phyloP scores from a whole-genome alignment of 1,284 basidiomycete species.

The Rhodotorula sp. region DNA sequence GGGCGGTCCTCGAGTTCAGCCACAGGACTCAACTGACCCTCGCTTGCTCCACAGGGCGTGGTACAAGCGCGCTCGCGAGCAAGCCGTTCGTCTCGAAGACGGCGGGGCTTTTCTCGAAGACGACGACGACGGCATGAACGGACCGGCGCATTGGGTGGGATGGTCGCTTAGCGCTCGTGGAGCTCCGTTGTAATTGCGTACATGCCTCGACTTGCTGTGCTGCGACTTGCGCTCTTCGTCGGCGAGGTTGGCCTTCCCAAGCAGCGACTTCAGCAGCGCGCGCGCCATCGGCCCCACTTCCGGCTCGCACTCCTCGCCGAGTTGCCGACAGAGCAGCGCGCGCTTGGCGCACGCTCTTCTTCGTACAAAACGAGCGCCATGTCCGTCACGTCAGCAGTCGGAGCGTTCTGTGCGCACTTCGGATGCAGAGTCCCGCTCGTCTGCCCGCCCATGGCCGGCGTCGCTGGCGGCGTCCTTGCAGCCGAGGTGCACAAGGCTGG shows the following conservation, averaged over 20 bases:
- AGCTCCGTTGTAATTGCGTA: background rate
- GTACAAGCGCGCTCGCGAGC: background rate
- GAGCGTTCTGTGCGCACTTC: background rate
- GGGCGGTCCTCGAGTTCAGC: background rate
- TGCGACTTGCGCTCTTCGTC: background rate
- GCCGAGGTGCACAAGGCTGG: slow-evolving; percentile 27
- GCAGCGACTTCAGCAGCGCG: too few relatives aligned
- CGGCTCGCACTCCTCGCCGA: too few relatives aligned
- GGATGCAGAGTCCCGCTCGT: slow-evolving; percentile 17
- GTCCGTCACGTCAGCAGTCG: background rate
- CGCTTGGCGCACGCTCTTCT: background rate
- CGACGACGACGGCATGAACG: background rate
- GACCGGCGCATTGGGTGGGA: background rate
- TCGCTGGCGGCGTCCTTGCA: slow-evolving; percentile 20
- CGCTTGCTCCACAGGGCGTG: background rate
- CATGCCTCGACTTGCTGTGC: background rate
- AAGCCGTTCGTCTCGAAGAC: background rate
- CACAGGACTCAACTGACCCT: background rate
- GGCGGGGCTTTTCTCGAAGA: background rate
- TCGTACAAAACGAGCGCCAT: background rate
- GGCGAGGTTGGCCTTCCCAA: too few relatives aligned
- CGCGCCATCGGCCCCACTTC: too few relatives aligned
- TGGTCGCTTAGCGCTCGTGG: background rate
- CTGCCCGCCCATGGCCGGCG: slow-evolving; percentile 25
- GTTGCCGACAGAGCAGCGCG: background rate